Conservation (phyloP, 176 grass and related monocot genomes). For the Paspalum vaginatum region DNA sequence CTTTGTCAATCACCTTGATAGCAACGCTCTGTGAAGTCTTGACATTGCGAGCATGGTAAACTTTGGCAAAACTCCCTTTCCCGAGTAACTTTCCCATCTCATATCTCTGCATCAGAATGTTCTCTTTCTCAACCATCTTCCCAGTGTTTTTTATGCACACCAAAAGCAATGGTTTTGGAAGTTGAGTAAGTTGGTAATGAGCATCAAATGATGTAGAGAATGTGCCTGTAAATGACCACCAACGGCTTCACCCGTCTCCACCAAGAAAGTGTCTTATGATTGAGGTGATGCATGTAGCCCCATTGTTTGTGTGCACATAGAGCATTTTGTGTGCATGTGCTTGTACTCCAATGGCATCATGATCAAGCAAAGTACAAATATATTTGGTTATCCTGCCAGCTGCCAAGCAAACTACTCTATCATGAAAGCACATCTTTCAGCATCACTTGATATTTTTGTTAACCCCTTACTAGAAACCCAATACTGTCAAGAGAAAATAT, state of each 20-base stretch:
- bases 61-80: constrained; percentile 93
- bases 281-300: constrained; percentile 35
- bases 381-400: constrained; percentile 29
- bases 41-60: constrained; percentile 72
- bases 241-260: constrained; percentile 63
- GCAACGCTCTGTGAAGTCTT: constrained; percentile 71
- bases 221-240: background rate
- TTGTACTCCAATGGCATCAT: constrained; percentile 51
- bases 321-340: constrained; percentile 28
- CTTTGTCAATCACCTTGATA: constrained; percentile 94
- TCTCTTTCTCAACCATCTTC: constrained; percentile 74
- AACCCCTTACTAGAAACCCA: constrained; percentile 27
- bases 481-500: constrained; percentile 12
- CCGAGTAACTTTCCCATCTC: constrained; percentile 86
- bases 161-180: background rate
- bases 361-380: constrained; percentile 30
- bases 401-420: constrained; percentile 44
- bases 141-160: background rate
- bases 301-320: constrained; percentile 39
- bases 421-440: constrained; percentile 82
- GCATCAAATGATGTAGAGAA: background rate
- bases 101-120: constrained; percentile 71
- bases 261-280: constrained; percentile 53
- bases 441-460: constrained; percentile 68
- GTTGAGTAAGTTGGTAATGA: background rate